Percentiles rank a stretch among this genome's conserved stretches.
phyloP scores from a whole-genome alignment of 2,329 filamentous ascomycete genomes.

The Plenodomus biglobosus region DNA sequence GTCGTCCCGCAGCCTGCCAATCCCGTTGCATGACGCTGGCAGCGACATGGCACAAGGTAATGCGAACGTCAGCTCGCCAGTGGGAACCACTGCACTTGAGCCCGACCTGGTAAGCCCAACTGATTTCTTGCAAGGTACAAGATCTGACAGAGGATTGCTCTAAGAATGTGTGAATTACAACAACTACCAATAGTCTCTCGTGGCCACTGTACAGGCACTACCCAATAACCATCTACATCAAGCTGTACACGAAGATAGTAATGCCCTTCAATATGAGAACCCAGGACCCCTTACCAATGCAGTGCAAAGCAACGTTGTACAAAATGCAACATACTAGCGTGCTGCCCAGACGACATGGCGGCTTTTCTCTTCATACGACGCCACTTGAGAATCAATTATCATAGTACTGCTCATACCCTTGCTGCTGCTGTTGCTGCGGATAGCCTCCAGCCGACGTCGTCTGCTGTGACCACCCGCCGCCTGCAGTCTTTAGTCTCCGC shows the following conservation, averaged over 20 bases:
- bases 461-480: constrained; percentile 42
- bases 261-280: constrained; percentile 4
- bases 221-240: constrained; percentile 5
- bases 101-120: no score
- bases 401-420: constrained; percentile 45
- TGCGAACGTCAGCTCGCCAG: neutral
- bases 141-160: neutral
- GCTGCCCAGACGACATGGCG: constrained; percentile 20
- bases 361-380: constrained; percentile 29
- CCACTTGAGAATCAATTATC: constrained; percentile 41
- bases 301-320: constrained; percentile 29
- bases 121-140: neutral
- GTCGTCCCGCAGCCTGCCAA: neutral
- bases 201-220: constrained; percentile 11
- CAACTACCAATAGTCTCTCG: constrained; percentile 9
- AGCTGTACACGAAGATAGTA: constrained; percentile 3
- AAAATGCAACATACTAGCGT: constrained; percentile 30
- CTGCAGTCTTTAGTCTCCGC: constrained; percentile 46
- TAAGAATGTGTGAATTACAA: constrained; percentile 12
- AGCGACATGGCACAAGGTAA: neutral
- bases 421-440: constrained; percentile 42
- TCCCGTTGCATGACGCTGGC: neutral
- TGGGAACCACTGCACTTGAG: neutral
- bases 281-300: constrained; percentile 30
- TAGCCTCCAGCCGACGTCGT: constrained; percentile 40